Conservation (phyloP, 148 eudicot species). For the Persicaria tinctoria region DNA sequence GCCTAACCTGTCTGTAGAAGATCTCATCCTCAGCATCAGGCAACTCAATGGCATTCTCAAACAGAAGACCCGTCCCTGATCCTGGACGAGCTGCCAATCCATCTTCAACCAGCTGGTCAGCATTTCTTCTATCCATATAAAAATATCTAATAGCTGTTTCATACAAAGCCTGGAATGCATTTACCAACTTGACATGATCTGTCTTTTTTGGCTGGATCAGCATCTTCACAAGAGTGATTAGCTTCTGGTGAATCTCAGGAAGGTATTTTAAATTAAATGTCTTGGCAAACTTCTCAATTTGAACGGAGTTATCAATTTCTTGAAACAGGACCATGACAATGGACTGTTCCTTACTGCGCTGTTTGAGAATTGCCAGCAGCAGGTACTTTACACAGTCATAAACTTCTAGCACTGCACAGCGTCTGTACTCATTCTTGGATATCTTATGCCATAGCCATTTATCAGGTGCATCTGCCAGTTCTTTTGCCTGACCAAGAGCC, state of each 20-base stretch:
- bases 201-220: slow-evolving; percentile 36
- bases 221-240: slow-evolving; percentile 45
- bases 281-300: slow-evolving; percentile 72
- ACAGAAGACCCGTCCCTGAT: slow-evolving; percentile 36
- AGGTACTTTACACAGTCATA: slow-evolving; percentile 69
- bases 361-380: slow-evolving; percentile 48
- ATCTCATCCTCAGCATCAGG: slow-evolving; percentile 46
- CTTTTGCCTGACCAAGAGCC: slow-evolving; percentile 87
- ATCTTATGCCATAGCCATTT: slow-evolving; percentile 88
- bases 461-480: slow-evolving; percentile 85
- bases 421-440: slow-evolving; percentile 74
- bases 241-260: slow-evolving; percentile 57
- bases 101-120: slow-evolving; percentile 57
- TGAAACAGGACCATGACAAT: slow-evolving; percentile 61
- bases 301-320: slow-evolving; percentile 70
- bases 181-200: slow-evolving; percentile 60
- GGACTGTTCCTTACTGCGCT: slow-evolving; percentile 57
- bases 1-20: slow-evolving; percentile 73
- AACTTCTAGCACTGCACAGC: slow-evolving; percentile 84
- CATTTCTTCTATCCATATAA: slow-evolving; percentile 42
- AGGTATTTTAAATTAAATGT: slow-evolving; percentile 57
- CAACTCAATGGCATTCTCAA: slow-evolving; percentile 69
- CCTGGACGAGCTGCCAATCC: slow-evolving; percentile 58
- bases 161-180: slow-evolving; percentile 75
- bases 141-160: slow-evolving; percentile 70